Base-by-base conservation (phyloP, 2,329 filamentous ascomycete genomes). In the Colletotrichum tofieldiae region DNA sequence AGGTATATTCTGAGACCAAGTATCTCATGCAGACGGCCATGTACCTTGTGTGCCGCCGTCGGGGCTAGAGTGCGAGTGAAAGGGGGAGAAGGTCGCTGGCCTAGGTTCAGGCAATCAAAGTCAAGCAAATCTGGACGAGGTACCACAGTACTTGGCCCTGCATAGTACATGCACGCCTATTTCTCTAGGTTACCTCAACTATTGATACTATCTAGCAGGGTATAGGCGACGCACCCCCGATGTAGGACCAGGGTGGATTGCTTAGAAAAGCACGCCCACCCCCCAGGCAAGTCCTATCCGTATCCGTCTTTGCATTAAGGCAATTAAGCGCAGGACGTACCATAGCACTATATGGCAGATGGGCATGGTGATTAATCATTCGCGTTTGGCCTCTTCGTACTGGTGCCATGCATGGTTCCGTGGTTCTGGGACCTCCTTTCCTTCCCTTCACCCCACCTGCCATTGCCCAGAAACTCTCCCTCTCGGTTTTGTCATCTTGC, bases 181-280 rank as follows among this genome's bases (percentile, higher is more conserved):
- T 29, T 32, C 18, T 35, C 43, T 47, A 62, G 43, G 59, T 37
- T 51, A 8, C 43, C 43, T 51, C 45, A 26, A 51, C 32, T 62
- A 52, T 62, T 39, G 58, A 37, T 52, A n/a, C 23, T 39, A 52
- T n/a, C 16, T 35, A 26, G 18, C 45, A 51, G 45, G 60, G 45
- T 62, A 62, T 55, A 37, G 29, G 29, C 3, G 35, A n/a, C n/a
- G 43, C 32, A 51, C 16, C 45, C 32, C 58, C 12, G 14, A 26
- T 18, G 35, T 39, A 62, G 43, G 18, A 52, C 60, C 20, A n/a
- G 60, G 32, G 9, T 39, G n/a, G 45, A 11, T 39, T 49, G 45
- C 16, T 20, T 18, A 16, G 26, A 26, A n/a, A 62, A 9, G 18
- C 18, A 9, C 16, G 11, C 26, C 35, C 14, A 23, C 32, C 14